Evolutionary conservation across 1,139 yeast genomes (phyloP).

Genomic region (Trichomonascaceae sp.): DNA sequence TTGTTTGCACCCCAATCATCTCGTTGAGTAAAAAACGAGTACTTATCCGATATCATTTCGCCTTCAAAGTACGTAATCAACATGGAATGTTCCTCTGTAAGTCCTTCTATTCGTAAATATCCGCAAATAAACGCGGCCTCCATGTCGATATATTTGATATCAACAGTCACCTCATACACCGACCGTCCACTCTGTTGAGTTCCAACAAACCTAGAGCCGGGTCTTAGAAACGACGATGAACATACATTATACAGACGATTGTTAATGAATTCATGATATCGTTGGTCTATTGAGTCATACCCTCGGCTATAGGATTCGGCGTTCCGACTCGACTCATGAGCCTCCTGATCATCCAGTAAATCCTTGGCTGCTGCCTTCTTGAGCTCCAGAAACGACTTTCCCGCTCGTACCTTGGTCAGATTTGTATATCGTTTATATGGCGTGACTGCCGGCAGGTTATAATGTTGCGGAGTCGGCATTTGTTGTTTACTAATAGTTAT

Average conservation of each 20-base stretch:
- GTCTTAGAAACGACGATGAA: slow-evolving; percentile 38
- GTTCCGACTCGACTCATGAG: neutral
- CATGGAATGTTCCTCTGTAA: slow-evolving; percentile 70
- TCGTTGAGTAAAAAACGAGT: slow-evolving; percentile 43
- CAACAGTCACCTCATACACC: slow-evolving; percentile 65
- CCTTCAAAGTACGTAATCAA: slow-evolving; percentile 84
- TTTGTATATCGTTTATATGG: slow-evolving; percentile 5
- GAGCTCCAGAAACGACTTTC: slow-evolving; percentile 5
- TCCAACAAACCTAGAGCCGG: slow-evolving; percentile 62
- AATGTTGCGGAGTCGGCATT: slow-evolving; percentile 9
- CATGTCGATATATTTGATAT: slow-evolving; percentile 63
- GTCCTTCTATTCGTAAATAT: slow-evolving; percentile 69
- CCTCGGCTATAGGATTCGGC: neutral
- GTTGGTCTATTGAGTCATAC: slow-evolving; percentile 1
- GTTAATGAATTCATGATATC: slow-evolving; percentile 4
- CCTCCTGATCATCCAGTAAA: neutral
- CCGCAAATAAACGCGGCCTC: slow-evolving; percentile 62
- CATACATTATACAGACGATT: neutral
- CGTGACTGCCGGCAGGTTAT: slow-evolving; percentile 5
- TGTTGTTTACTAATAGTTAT: no score
- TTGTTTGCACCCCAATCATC: slow-evolving; percentile 57
- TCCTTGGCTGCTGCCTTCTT: slow-evolving; percentile 5
- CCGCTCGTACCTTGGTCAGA: slow-evolving; percentile 1
- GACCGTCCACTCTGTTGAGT: slow-evolving; percentile 68
- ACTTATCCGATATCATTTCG: slow-evolving; percentile 65